Conservation (phyloP, 495 filamentous ascomycete genomes). For the Lepidopterella palustris region DNA sequence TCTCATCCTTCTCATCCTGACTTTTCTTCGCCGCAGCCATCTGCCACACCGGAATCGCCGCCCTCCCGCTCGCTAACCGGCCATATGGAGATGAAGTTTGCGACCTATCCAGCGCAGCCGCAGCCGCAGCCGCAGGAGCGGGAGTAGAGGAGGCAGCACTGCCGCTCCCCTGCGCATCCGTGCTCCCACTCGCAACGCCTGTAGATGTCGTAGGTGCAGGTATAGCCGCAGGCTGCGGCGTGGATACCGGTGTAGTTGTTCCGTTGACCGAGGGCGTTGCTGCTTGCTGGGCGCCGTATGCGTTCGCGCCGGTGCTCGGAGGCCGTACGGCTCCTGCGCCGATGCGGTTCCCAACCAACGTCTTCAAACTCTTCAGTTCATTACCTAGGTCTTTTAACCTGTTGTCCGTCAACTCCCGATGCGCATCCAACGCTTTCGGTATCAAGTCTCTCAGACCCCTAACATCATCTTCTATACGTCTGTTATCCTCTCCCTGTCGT, state of each 20-base stretch:
- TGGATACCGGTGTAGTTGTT: constrained; percentile 36
- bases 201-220: constrained; percentile 18
- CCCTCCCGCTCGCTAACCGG: constrained; percentile 40
- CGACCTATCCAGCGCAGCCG: constrained; percentile 2
- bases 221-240: constrained; percentile 35
- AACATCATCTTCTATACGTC: constrained; percentile 80
- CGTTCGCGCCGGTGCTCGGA: constrained; percentile 32
- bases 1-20: constrained; percentile 33
- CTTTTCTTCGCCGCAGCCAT: constrained; percentile 63
- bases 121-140: constrained; percentile 26
- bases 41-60: constrained; percentile 89
- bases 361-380: constrained; percentile 90
- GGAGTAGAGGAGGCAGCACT: constrained; percentile 22
- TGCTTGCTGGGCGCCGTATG: constrained; percentile 9
- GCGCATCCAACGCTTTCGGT: constrained; percentile 77
- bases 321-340: constrained; percentile 42
- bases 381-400: constrained; percentile 75
- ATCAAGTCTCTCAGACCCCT: constrained; percentile 73
- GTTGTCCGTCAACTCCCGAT: constrained; percentile 75
- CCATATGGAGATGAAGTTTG: constrained; percentile 25
- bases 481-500: constrained; percentile 75
- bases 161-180: constrained; percentile 18
- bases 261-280: constrained; percentile 8
- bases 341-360: constrained; percentile 74
- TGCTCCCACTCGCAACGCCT: neutral